These are phyloP conservation scores for Ophiostoma piceae DNA, from an alignment of 2,329 filamentous ascomycete species.

Conservation along the genomic window DNA sequence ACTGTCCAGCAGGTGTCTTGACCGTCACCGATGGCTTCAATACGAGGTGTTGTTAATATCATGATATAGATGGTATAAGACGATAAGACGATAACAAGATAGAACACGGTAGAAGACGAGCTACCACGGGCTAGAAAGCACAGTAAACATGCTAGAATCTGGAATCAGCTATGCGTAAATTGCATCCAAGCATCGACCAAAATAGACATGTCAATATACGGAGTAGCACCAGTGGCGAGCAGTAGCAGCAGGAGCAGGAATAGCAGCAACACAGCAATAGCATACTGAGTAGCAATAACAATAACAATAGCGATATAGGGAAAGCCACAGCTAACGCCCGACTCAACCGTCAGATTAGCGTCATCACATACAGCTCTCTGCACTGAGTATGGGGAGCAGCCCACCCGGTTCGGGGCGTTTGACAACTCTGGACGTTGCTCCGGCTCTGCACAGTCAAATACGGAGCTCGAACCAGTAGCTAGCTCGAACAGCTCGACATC, in stretches of 20 bases:
- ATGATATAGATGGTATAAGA: not conserved
- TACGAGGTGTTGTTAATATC: not conserved
- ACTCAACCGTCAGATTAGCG: constrained; percentile 7
- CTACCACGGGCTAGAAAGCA: not conserved
- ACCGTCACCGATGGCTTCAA: not conserved
- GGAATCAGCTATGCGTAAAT: not conserved
- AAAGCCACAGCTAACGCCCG: not conserved
- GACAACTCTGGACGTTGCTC: constrained; percentile 15
- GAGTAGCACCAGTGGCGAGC: not conserved
- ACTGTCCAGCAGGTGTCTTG: not conserved
- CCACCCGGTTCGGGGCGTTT: constrained; percentile 8
- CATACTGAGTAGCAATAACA: not conserved
- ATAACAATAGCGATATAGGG: not conserved
- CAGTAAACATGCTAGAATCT: too few relatives aligned
- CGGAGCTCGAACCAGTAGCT: not conserved
- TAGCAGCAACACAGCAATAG: not conserved
- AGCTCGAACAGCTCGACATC: not conserved
- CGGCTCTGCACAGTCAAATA: not conserved
- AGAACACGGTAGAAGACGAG: not conserved
- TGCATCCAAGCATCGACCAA: constrained; percentile 2
- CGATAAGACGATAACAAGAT: not conserved
- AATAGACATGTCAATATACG: not conserved
- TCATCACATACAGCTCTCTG: not conserved
- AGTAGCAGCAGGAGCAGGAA: not conserved
- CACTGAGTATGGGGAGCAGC: not conserved